These are phyloP conservation scores for Collariella sp. DNA, from an alignment of 495 filamentous ascomycete species.

Conservation along the genomic window DNA sequence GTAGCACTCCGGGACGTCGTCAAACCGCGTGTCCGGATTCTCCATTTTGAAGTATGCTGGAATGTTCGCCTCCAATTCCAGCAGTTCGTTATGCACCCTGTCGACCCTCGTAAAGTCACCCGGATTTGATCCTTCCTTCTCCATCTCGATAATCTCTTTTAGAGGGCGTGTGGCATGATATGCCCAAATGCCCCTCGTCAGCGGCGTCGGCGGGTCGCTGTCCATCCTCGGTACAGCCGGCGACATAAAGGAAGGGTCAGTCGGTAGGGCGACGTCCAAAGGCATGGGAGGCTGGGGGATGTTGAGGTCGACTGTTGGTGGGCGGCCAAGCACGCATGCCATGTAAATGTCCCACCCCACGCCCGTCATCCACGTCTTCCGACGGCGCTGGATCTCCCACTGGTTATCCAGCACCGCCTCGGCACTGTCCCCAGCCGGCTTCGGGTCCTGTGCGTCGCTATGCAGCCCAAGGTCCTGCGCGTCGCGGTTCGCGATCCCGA, in stretches of 20 bases:
- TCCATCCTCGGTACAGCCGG: conserved; percentile 29
- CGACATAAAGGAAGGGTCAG: conserved; percentile 24
- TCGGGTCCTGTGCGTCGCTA: conserved; percentile 37
- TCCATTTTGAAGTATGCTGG: conserved; percentile 45
- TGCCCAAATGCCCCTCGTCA: conserved; percentile 34
- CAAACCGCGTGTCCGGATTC: conserved; percentile 49
- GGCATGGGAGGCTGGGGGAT: conserved; percentile 34
- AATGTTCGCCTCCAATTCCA: conserved; percentile 38
- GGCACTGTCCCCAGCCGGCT: conserved; percentile 30
- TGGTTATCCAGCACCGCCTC: conserved; percentile 41
- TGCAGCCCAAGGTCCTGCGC: conserved; percentile 57
- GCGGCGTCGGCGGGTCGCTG: conserved; percentile 35
- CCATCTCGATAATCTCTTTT: conserved; percentile 36
- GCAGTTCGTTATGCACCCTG: conserved; percentile 42
- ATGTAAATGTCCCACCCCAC: conserved; percentile 54
- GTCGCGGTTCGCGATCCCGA: conserved; percentile 50
- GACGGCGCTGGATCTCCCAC: conserved; percentile 46
- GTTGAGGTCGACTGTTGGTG: conserved; percentile 44
- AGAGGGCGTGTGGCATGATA: conserved; percentile 28
- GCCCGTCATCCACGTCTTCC: conserved; percentile 49
- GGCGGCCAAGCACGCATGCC: conserved; percentile 49
- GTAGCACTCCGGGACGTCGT: conserved; percentile 38
- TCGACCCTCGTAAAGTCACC: conserved; percentile 47
- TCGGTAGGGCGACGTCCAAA: conserved; percentile 30
- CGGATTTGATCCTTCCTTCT: conserved; percentile 44